Evolutionary conservation across 805 yeast genomes (phyloP), one percentile per base, ranked within the genome.

Genomic region (Lipomyces lipofer): DNA sequence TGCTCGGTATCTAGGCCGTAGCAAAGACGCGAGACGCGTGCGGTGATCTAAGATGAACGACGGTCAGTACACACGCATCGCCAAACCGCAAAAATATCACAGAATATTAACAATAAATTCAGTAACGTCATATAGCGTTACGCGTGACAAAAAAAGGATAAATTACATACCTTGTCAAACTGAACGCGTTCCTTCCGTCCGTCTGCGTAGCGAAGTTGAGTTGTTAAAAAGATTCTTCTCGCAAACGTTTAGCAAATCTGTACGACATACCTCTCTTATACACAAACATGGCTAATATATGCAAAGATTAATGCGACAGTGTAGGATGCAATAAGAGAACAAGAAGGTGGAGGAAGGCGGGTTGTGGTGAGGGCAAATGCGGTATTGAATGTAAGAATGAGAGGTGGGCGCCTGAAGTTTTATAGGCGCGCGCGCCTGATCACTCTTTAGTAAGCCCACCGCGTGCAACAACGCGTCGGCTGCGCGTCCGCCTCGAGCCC

Each of bases 1-100:
- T 90, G 97, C 45, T 79, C 80, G 36, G 95, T 78, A 70, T 92
- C 97, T 64, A 94, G 80, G 48, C 97, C 97, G 69, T 94, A 92
- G 66, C 98, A 91, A 59, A 94, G 81, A 68, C 97, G 86, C 63
- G 92, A 86, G 58, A 94, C 87, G 69, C 95, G 81, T 47, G 98
- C 96, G 51, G 98, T 92, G 78, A 94, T 92, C 73, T 92, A 24
- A 5, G 19, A n/a, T 2, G 19, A 17, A 4, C 19, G n/a, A 51
- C 7, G 17, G 51, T 51, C 29, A 25, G 49, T n/a, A 35, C 9
- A n/a, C 3, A 21, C 7, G 27, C 7, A 38, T 21, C 15, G 19
- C 17, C 32, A 17, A 19, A 25, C 21, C 36, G 17, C 45, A 19
- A 17, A 42, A 22, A 19, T 24, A 24, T n/a, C n/a, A n/a, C n/a